These are phyloP conservation scores for Hypholoma fasciculare DNA, from an alignment of 768 basidiomycete species.

Conservation along the genomic window DNA sequence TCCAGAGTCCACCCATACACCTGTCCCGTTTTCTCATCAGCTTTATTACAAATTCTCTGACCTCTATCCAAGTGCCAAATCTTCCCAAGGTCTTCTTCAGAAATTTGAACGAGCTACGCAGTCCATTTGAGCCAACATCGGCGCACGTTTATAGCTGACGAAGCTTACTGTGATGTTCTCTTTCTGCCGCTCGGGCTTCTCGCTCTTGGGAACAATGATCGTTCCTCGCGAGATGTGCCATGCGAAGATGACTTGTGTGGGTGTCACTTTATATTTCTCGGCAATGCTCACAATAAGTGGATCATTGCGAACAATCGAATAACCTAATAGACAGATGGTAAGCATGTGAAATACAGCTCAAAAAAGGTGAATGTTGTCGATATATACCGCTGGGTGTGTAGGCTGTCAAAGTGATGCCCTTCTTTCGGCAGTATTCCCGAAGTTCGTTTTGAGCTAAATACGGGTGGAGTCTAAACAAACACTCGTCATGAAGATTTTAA, in stretches of 20 bases:
- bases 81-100: conserved; percentile 40
- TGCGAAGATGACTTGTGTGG: conserved; percentile 49
- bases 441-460: conserved; percentile 52
- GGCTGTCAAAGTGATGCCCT: conserved; percentile 49
- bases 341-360: not conserved
- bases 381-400: conserved; percentile 47
- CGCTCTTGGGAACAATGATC: conserved; percentile 47
- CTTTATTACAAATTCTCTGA: conserved; percentile 38
- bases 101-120: conserved; percentile 14
- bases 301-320: conserved; percentile 43
- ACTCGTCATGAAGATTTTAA: not conserved
- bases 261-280: conserved; percentile 43
- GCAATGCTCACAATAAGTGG: conserved; percentile 45
- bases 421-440: conserved; percentile 43
- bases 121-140: not conserved
- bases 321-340: conserved; percentile 27
- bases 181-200: conserved; percentile 44
- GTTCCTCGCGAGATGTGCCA: conserved; percentile 52
- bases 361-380: not conserved
- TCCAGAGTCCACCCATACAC: conserved; percentile 41
- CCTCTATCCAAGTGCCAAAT: conserved; percentile 46
- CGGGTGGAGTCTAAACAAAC: conserved; percentile 40
- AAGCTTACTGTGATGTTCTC: conserved; percentile 46
- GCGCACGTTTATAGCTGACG: not conserved
- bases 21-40: conserved; percentile 28